Evolutionary conservation across 192 early-diverging fungal species (phyloP), one percentile per base, ranked within the genome.

Genomic region (Irineochytrium annulatum): DNA sequence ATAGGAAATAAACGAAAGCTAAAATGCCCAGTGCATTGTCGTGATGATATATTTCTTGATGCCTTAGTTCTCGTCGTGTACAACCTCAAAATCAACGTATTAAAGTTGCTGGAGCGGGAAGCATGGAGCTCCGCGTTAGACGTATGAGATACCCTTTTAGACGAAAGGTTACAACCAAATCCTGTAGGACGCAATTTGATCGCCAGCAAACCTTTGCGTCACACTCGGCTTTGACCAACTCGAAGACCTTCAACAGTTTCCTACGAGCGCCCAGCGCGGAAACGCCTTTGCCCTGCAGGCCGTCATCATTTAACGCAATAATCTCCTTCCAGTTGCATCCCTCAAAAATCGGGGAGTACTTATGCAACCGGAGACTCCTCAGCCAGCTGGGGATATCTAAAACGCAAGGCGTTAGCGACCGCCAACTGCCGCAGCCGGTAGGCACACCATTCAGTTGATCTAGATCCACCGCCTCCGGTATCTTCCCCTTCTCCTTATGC

Each of bases 241-340:
- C 94, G 83, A 98, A 98, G 52, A 94, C 92, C 76, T 95, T 96
- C 46, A 96, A 70, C 84, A 98, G 91, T 75, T 98, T 98, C 61
- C 91, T 81, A 26, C 95, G 85, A 22, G 95, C 95, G 45, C 95
- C 95, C 59, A 96, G 80, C 46, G 95, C 94, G 3, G 88, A 73
- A 6, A 98, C 94, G 26, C 95, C 95, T 59, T 87, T 85, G 32
- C 76, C 82, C 39, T 81, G 80, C 61, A 98, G 77, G 27, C 87
- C 82, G 33, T 89, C 84, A 55, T 98, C 95, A 24, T 73, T 77
- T 66, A 98, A 66, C 48, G 86, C 83, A 39, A 98, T 86, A 59
- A 98, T 90, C 30, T 90, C 86, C 49, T 85, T 83, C 93, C 93
- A 98, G 54, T 86, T 74, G 81, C 89, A 86, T 16, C 77, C 79